Conservation (phyloP, 208 protist genomes). For the Leishmania tarentolae region DNA sequence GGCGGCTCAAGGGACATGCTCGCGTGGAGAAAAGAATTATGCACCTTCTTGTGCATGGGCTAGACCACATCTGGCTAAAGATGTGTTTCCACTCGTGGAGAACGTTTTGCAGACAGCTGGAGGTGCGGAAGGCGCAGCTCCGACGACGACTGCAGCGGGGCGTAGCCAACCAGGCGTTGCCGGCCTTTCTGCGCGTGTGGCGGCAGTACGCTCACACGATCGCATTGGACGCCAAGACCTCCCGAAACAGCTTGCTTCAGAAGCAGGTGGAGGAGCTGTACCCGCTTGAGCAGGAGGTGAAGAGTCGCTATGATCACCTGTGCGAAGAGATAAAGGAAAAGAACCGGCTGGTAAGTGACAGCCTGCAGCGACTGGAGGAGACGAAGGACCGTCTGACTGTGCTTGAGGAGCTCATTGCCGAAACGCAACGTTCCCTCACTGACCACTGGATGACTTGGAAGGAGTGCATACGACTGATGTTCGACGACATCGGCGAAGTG, state of each 20-base stretch:
- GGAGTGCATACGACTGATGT: conserved; percentile 51
- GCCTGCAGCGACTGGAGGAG: conserved; percentile 46
- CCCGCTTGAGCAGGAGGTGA: conserved; percentile 58
- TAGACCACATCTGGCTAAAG: conserved; percentile 80
- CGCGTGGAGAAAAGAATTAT: conserved; percentile 66
- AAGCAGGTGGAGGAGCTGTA: conserved; percentile 76
- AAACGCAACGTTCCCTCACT: conserved; percentile 55
- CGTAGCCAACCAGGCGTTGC: conserved; percentile 45
- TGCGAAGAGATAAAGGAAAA: conserved; percentile 77
- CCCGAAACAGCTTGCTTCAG: conserved; percentile 43
- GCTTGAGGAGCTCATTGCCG: conserved; percentile 57
- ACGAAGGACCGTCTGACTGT: conserved; percentile 40
- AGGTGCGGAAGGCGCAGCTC: conserved; percentile 63
- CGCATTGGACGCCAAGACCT: conserved; percentile 64
- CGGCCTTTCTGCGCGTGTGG: conserved; percentile 64
- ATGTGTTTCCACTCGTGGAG: conserved; percentile 87
- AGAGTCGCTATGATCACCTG: conserved; percentile 64
- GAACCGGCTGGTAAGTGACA: conserved; percentile 53
- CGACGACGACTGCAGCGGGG: conserved; percentile 52
- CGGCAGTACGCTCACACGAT: conserved; percentile 77
- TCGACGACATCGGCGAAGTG: conserved; percentile 58
- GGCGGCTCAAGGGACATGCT: conserved; percentile 39
- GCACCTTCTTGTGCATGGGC: conserved; percentile 66
- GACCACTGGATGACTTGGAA: conserved; percentile 81
- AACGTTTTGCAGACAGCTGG: conserved; percentile 57